phyloP scores from a whole-genome alignment of 108 stramenopile species.

The Skeletonema marinoi region DNA sequence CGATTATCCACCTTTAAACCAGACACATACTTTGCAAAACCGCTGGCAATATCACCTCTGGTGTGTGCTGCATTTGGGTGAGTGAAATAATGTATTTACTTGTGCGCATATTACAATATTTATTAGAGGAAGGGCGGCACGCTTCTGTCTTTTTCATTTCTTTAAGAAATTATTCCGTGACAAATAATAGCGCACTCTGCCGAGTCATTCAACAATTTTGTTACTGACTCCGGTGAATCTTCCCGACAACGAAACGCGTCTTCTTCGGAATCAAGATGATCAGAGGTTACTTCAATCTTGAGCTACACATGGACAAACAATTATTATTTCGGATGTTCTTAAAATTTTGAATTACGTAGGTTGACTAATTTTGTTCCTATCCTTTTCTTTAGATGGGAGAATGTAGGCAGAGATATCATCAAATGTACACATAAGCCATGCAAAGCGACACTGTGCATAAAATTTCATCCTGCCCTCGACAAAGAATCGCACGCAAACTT shows the following conservation, averaged over 20 bases:
- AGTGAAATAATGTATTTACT: conserved; percentile 15
- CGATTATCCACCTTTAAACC: conserved; percentile 54
- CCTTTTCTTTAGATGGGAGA: conserved; percentile 53
- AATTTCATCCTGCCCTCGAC: conserved; percentile 38
- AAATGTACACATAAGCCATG: conserved; percentile 50
- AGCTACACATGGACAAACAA: conserved; percentile 74
- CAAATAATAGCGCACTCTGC: neutral
- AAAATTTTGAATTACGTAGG: neutral
- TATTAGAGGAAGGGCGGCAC: neutral
- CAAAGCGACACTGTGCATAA: conserved; percentile 46
- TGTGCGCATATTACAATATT: neutral
- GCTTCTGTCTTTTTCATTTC: neutral
- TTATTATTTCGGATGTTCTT: conserved; percentile 1
- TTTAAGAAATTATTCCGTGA: neutral
- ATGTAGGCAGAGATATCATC: conserved; percentile 57
- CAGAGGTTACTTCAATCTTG: conserved; percentile 46
- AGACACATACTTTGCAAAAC: conserved; percentile 66
- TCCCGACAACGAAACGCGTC: conserved; percentile 5
- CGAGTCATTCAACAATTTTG: neutral
- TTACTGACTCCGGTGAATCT: neutral
- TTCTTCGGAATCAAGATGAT: conserved; percentile 29
- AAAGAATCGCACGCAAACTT: conserved; percentile 15
- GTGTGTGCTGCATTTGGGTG: conserved; percentile 73
- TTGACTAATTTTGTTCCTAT: neutral
- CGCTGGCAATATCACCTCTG: conserved; percentile 60